Evolutionary conservation across 2,329 filamentous ascomycete genomes (phyloP).

Genomic region (Trichoderma atrobrunneum): DNA sequence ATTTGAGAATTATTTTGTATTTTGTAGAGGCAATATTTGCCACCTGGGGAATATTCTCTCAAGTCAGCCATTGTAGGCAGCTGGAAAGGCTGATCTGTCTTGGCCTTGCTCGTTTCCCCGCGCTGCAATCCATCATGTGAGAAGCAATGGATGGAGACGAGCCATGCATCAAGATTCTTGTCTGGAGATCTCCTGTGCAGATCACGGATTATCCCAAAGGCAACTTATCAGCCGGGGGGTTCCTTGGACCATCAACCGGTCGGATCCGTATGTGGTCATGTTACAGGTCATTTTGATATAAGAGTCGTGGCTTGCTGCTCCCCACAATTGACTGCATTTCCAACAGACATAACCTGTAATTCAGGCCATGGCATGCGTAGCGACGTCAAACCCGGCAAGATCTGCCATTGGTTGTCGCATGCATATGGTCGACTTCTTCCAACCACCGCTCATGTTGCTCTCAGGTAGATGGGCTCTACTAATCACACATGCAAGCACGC

Average conservation of each 20-base stretch:
- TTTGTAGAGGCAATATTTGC: not conserved
- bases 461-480: not conserved
- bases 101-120: not conserved
- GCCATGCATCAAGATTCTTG: not conserved
- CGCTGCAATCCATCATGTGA: slow-evolving; percentile 7
- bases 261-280: not conserved
- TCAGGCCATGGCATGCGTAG: not conserved
- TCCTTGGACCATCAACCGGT: not conserved
- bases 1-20: not conserved
- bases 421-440: not conserved
- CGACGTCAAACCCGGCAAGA: not conserved
- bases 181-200: not conserved
- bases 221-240: not conserved
- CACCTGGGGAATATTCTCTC: not conserved
- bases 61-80: not conserved
- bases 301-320: not conserved
- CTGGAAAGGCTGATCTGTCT: not conserved
- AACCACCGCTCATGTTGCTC: not conserved
- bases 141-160: not conserved
- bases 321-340: not conserved
- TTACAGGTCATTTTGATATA: not conserved
- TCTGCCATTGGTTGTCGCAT: not conserved
- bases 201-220: not conserved
- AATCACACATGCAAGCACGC: not conserved
- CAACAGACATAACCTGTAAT: not conserved